phyloP scores from a whole-genome alignment of 2,329 filamentous ascomycete species.

The Stagonosporopsis tanaceti region DNA sequence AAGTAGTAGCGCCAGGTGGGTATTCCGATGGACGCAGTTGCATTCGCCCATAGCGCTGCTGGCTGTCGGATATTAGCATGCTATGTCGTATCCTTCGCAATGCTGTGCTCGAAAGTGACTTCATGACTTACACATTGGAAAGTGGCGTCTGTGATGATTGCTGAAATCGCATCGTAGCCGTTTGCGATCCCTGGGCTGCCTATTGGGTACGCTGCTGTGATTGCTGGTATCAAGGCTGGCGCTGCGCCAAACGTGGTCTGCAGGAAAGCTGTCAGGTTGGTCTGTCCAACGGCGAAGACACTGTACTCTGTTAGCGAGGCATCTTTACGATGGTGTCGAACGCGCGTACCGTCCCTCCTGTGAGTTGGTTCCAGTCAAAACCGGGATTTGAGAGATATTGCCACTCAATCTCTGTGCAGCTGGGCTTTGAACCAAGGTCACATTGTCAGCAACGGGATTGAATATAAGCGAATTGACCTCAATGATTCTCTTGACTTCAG shows the following conservation, averaged over 20 bases:
- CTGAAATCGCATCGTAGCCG: constrained; percentile 27
- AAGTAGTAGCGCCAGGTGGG: constrained; percentile 41
- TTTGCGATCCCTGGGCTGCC: constrained; percentile 25
- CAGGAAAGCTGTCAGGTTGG: constrained; percentile 29
- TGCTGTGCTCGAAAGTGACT: background rate
- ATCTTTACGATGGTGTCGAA: background rate
- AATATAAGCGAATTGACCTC: constrained; percentile 31
- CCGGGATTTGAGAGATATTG: constrained; percentile 38
- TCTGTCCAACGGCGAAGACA: constrained; percentile 30
- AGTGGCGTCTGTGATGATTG: constrained; percentile 25
- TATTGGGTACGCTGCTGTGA: constrained; percentile 34
- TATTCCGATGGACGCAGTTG: constrained; percentile 30
- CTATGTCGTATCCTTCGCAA: no score
- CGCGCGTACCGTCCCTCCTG: constrained; percentile 33
- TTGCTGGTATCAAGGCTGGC: constrained; percentile 23
- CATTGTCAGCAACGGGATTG: constrained; percentile 31
- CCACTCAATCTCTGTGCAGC: constrained; percentile 26
- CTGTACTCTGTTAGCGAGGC: constrained; percentile 9
- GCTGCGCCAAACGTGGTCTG: constrained; percentile 22
- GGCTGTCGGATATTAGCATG: constrained; percentile 8
- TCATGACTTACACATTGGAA: constrained; percentile 29
- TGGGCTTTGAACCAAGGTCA: constrained; percentile 31
- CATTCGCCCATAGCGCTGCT: constrained; percentile 33
- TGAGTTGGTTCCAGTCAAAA: constrained; percentile 36
- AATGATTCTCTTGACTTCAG: constrained; percentile 28